Base-by-base conservation (phyloP, 805 yeast species). In the Nakazawaea holstii region DNA sequence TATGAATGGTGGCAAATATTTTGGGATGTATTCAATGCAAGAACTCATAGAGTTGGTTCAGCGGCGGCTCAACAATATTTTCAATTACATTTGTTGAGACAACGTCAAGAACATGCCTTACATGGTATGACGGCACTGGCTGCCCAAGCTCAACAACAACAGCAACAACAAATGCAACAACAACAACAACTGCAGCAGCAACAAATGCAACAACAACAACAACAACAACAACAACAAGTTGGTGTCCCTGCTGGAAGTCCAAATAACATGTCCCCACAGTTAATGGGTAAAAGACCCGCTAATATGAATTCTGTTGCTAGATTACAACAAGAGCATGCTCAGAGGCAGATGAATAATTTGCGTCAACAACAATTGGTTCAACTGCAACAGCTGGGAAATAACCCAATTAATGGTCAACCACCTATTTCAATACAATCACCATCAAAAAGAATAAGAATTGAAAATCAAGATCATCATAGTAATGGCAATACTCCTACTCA, bases 1-100 rank as follows among this genome's bases (percentile, higher is more conserved):
- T 83, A 79, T 58, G 97, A 91, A 62, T 90, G 97, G 97, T 90
- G 97, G 97, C 89, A 82, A 69, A 81, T 91, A 14, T 91, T 90
- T 61, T 91, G 97, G 97, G 97, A 90, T 61, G 82, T 89, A 28
- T 87, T 84, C 65, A 86, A 86, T 58, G 95, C 95, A 2, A 75
- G 89, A 55, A 80, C 87, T 37, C 80, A 77, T 52, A 70, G 82
- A 49, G 84, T 80, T 13, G 79, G 82, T 11, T 77, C 86, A 3
- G 68, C 73, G 2, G 67, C 77, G 49, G 92, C 94, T 2, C 76
- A 78, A 40, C 87, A 84, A 58, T 87, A 86, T 64, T 81, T 80
- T 57, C 87, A 84, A 53, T 71, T 79, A 52, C 81, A 83, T 53
- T 59, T 73, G 41, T 60, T 79, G 59, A 75, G 78, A 51, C 84